Conservation (phyloP, 768 basidiomycete species). For the Agrocybe chaxingu region DNA sequence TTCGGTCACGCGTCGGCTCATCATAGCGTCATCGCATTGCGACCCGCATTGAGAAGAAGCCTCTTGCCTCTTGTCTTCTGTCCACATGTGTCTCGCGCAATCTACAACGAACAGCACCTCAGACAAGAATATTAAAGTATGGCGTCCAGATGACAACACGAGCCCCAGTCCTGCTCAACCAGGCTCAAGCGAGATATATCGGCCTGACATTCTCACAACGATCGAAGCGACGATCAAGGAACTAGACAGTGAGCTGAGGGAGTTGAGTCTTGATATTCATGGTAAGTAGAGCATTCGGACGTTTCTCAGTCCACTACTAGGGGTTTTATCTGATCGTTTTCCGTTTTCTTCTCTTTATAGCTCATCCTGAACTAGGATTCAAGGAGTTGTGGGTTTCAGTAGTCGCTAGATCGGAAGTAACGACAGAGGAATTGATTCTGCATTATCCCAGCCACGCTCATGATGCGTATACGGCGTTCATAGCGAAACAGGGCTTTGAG, state of each 20-base stretch:
- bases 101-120: too few species aligned
- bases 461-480: constrained; percentile 64
- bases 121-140: constrained; percentile 19
- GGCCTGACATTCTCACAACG: constrained; percentile 57
- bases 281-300: constrained; percentile 32
- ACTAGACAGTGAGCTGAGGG: constrained; percentile 53
- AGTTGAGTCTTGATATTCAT: constrained; percentile 70
- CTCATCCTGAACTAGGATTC: constrained; percentile 66
- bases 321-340: neutral
- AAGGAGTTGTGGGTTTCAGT: constrained; percentile 54
- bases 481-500: constrained; percentile 62
- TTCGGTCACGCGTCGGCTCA: too few species aligned
- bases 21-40: too few species aligned
- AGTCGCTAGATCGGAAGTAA: neutral
- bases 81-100: too few species aligned
- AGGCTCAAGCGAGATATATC: constrained; percentile 35
- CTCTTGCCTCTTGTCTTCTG: too few species aligned
- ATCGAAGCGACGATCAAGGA: constrained; percentile 54
- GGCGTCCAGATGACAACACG: constrained; percentile 37
- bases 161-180: constrained; percentile 30
- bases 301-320: neutral
- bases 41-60: too few species aligned
- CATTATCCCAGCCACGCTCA: constrained; percentile 57
- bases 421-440: too few species aligned
- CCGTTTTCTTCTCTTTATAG: constrained; percentile 30